Evolutionary conservation across 2,329 filamentous ascomycete species (phyloP).

Genomic region (Eurotiales sp.): DNA sequence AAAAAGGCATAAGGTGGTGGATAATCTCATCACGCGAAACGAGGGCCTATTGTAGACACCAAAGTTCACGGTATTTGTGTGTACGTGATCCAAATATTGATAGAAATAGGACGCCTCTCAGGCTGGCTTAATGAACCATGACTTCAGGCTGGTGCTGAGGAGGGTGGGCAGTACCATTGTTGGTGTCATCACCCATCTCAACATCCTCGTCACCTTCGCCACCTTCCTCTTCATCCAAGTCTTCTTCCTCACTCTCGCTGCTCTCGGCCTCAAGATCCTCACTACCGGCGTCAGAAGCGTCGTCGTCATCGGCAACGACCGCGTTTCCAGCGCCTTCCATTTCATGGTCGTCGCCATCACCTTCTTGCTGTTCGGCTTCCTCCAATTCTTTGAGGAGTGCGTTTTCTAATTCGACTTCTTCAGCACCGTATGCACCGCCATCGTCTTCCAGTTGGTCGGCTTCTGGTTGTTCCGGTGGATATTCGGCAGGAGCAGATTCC

Average conservation of each 20-base stretch:
- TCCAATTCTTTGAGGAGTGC: conserved; percentile 53
- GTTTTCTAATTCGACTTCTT: conserved; percentile 74
- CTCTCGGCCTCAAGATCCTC: conserved; percentile 77
- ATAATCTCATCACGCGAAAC: neutral
- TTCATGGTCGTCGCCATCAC: conserved; percentile 65
- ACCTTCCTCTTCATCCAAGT: conserved; percentile 61
- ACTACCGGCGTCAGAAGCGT: conserved; percentile 71
- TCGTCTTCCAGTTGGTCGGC: conserved; percentile 84
- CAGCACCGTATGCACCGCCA: conserved; percentile 79
- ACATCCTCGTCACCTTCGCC: conserved; percentile 54
- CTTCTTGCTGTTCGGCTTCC: conserved; percentile 43
- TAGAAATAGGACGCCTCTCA: neutral
- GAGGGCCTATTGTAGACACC: conserved; percentile 3
- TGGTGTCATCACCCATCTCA: conserved; percentile 55
- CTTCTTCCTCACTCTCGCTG: conserved; percentile 67
- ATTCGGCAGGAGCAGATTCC: conserved; percentile 90
- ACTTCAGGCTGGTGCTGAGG: conserved; percentile 39
- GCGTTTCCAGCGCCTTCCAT: conserved; percentile 66
- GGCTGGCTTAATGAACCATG: conserved; percentile 42
- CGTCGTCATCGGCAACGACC: conserved; percentile 46
- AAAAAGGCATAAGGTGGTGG: neutral
- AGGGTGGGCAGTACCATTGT: conserved; percentile 25
- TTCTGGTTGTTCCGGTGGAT: conserved; percentile 94
- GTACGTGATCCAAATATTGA: conserved; percentile 9
- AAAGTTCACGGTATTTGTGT: conserved; percentile 14